Percentiles rank a stretch among this genome's conserved stretches.
phyloP scores from a whole-genome alignment of 108 stramenopile genomes.

The Nannochloropsis gaditana region DNA sequence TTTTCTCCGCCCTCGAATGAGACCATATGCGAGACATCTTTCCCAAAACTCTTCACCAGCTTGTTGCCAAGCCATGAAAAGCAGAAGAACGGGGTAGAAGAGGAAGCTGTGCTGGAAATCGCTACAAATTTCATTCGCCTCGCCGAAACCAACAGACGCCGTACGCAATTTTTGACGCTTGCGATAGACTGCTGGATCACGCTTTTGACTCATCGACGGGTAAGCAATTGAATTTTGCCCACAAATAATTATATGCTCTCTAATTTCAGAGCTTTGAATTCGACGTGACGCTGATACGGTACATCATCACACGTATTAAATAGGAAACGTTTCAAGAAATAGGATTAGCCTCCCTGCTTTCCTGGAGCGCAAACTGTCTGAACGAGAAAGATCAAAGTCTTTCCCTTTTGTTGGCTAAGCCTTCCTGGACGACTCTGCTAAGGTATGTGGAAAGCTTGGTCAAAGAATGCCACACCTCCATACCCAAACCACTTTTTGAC shows the following conservation, averaged over 20 bases:
- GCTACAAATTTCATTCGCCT: neutral
- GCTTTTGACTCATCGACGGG: neutral
- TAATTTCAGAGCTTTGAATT: no score
- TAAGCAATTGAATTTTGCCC: neutral
- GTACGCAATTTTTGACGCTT: conserved; percentile 8
- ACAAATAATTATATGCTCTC: no score
- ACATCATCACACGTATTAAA: neutral
- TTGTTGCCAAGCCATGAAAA: neutral
- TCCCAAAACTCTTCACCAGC: neutral
- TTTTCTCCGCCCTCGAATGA: neutral
- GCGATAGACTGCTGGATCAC: neutral
- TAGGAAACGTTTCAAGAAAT: conserved; percentile 11
- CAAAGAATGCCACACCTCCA: neutral
- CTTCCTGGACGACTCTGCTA: neutral
- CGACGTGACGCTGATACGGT: no score
- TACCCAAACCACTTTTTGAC: neutral
- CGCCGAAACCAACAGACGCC: neutral
- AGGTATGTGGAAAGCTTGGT: neutral
- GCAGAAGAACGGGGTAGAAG: neutral
- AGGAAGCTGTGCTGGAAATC: neutral
- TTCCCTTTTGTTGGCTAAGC: neutral
- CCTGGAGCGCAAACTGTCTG: neutral
- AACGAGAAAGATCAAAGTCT: neutral
- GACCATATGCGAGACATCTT: neutral
- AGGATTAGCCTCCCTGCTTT: neutral